Evolutionary conservation across 1,284 basidiomycete species (phyloP), one percentile per base, ranked within the genome.

Genomic region (Apiotrichum brassicae): DNA sequence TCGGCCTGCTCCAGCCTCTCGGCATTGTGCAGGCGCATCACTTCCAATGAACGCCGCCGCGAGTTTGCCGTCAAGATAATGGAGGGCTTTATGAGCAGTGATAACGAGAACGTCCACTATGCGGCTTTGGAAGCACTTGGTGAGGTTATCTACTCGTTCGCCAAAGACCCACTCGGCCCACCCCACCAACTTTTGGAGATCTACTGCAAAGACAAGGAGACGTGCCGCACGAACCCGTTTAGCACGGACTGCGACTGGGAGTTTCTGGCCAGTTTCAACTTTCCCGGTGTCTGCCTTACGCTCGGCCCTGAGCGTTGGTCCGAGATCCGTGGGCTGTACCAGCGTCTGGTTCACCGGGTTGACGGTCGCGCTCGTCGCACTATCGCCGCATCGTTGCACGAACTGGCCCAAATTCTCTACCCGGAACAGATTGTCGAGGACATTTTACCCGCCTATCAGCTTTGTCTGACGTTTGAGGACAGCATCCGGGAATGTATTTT

Each of bases 191-290:
- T 97, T 1, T 66, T 97, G 8, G 76, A 80, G 22, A 78, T 93
- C 47, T 97, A 89, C 71, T 72, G 87, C 40, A 66, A 71, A 38
- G 64, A 70, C 36, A n/a, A n/a, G n/a, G n/a, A n/a, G n/a, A n/a
- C n/a, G n/a, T n/a, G n/a, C n/a, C 33, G 33, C 40, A 18, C 30
- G 8, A 51, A 53, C 9, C 52, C 47, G 8, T 26, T 46, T 4
- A 37, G 43, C 20, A 33, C 43, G 11, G 80, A 82, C 56, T 80
- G 83, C 1, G 83, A 87, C 48, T 82, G 91, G 36, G 83, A 88
- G 11, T 76, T 93, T 16, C 85, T 95, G 25, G 87, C 89, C 59
- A 90, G 90, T 8, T 97, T 93, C 77, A 97, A 97, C 71, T 85
- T 89, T 63, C 94, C 93, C 18, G 93, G 93, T 12, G 88, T 97